Base-by-base conservation (phyloP, 208 protist genomes). In the Crithidia mellificae region DNA sequence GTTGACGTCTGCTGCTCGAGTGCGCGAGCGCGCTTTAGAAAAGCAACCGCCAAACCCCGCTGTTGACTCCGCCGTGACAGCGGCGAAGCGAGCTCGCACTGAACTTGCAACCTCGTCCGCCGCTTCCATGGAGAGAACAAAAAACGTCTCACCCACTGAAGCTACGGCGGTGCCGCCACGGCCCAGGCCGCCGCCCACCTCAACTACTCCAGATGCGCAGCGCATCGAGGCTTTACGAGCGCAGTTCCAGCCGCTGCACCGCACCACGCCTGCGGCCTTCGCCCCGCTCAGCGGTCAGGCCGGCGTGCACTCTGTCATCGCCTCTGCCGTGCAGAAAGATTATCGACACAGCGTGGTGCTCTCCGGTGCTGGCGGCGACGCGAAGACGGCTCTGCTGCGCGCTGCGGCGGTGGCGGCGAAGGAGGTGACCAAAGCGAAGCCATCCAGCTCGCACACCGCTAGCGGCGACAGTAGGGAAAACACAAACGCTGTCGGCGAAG, bases 211-310 rank as follows among this genome's bases (percentile, higher is more conserved):
- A 41, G 64, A 75, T 17, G 53, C 56, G 24, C 22, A 32, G 24
- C 77, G 53, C 22, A 47, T 83, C 8, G 67, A 50, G 11, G 67
- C 54, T 15, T 57, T 83, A 9, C 74, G 66, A 27, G 55, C 52
- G 29, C 66, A 83, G 68, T 83, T 75, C 32, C 65, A 71, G 66
- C 76, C 76, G 19, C 70, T 77, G 39, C 65, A 56, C 63, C 52
- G 73, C 53, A 49, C 57, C 17, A 39, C 53, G 39, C 24, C 73
- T 19, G 46, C 66, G 22, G 30, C 69, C 72, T 72, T 83, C 52
- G 58, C 69, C 24, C 52, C 78, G 44, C 39, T 63, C 22, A 49
- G 44, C 29, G 30, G 39, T 24, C 64, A 67, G 15, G 39, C 46
- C 30, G 46, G 63, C 44, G 55, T 66, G n/a, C 70, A 76, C 63